A percentile compares a stretch with the other conserved stretches of the same genome.
Conservation (phyloP, 768 basidiomycete genomes). For the Rhizopogon sp. region DNA sequence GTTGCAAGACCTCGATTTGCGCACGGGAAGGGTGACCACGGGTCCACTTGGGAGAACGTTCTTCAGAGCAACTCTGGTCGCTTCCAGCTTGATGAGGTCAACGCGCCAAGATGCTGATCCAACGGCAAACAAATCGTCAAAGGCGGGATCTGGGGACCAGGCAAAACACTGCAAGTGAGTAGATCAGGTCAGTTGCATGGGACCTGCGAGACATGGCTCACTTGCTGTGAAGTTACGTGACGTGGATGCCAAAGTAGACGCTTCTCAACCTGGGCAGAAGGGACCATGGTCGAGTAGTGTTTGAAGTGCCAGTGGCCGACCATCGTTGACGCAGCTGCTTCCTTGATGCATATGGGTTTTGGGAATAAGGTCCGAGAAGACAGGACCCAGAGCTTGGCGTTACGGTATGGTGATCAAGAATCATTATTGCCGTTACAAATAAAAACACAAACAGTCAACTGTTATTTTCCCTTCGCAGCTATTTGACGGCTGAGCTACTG, state of each 20-base stretch:
- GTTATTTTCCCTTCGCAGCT: too few species aligned
- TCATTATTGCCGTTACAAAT: too few species aligned
- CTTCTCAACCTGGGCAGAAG: too few species aligned
- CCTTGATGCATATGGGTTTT: too few species aligned
- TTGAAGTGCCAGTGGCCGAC: too few species aligned
- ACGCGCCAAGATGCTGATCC: constrained; percentile 67
- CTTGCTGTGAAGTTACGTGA: constrained; percentile 71
- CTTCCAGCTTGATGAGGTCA: constrained; percentile 67
- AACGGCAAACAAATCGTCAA: constrained; percentile 75
- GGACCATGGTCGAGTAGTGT: too few species aligned
- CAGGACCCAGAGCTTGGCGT: too few species aligned
- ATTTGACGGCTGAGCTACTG: too few species aligned
- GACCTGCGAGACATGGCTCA: constrained; percentile 24
- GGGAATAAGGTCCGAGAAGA: too few species aligned
- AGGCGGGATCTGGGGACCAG: constrained; percentile 36
- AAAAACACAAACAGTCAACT: too few species aligned
- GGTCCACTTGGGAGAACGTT: constrained; percentile 54
- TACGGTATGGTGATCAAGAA: too few species aligned
- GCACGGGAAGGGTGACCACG: constrained; percentile 53
- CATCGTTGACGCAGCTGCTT: too few species aligned
- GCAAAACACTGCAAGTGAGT: constrained; percentile 58
- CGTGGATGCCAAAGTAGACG: constrained; percentile 8
- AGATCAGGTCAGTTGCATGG: neutral
- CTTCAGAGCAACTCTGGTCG: constrained; percentile 51
- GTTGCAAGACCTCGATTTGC: constrained; percentile 66